Base-by-base conservation (phyloP, 139 green algal species). In the Chlorella sp. region DNA sequence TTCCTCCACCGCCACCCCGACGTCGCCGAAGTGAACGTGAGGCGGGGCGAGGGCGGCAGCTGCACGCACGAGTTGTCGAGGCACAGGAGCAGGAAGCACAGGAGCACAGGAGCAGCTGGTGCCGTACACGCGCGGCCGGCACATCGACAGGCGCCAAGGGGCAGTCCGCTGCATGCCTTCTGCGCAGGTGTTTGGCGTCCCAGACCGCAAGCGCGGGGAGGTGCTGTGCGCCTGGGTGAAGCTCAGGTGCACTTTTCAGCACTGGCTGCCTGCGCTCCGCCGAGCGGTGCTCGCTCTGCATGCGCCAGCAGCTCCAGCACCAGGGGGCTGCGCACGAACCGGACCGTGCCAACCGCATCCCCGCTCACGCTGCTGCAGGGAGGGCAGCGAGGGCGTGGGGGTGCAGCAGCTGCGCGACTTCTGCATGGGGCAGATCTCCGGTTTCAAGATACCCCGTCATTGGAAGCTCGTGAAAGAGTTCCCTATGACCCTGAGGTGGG, bases 181-280 rank as follows among this genome's bases (percentile, higher is more conserved):
- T 29, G 29, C 36, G 29, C 59, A 76, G 63, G 78, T 83, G 25
- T 83, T 83, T 83, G 78, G 78, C 35, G 78, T 83, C 48, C 71
- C 78, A 21, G 75, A 77, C 73, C 40, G 33, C 46, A 77, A 29
- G 19, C 75, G 75, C 19, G 78, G 78, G 4, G 78, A 83, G 70
- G 45, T 76, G 50, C 42, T 83, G 59, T 83, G 78, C 48, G 78
- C 78, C 27, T 83, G 78, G 78, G 23, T 83, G 17, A 55, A 53
- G 59, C 69, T 83, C 46, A 83, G 29, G 68, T 67, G 48, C 46
- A 14, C 46, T 55, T 17, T 55, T 17, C 17, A 17, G 14, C 46
- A 55, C 17, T 17, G 14, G 14, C 46, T 55, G 14, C 17, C 46
- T 55, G 46, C 46, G 17, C 46, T 55, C 14, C 46, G 12, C 53